These are phyloP conservation scores for Crithidia fasciculata DNA, from an alignment of 208 protist species.

Conservation along the genomic window DNA sequence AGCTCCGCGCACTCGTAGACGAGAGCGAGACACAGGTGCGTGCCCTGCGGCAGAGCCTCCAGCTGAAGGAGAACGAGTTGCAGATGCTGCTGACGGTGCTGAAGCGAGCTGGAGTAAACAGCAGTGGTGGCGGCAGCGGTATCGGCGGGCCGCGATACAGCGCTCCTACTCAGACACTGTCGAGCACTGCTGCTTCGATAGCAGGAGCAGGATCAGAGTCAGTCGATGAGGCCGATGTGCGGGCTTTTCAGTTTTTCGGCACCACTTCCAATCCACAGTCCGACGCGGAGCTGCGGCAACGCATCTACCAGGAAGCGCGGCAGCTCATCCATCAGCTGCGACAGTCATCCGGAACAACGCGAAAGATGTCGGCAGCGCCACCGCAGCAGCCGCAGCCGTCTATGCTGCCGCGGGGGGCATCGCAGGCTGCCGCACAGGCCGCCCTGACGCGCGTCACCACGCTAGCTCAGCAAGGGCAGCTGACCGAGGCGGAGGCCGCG, in stretches of 20 bases:
- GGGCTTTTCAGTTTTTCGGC: constrained; percentile 2
- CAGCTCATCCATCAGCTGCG: constrained; percentile 20
- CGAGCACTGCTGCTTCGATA: not conserved
- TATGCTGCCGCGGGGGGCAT: not conserved
- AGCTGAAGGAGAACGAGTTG: constrained; percentile 94
- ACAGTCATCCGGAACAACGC: not conserved
- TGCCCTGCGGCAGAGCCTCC: constrained; percentile 72
- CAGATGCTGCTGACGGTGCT: constrained; percentile 88
- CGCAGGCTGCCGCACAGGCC: constrained; percentile 11
- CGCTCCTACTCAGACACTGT: constrained; percentile 23
- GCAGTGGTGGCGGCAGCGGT: constrained; percentile 69
- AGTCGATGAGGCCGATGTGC: not conserved
- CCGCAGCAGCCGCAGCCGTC: not conserved
- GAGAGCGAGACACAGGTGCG: constrained; percentile 56
- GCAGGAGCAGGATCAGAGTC: not conserved
- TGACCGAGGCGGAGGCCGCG: constrained; percentile 45
- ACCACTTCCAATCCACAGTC: too few relatives aligned
- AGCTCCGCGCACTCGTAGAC: constrained; percentile 19
- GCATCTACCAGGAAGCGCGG: constrained; percentile 20
- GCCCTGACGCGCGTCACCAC: constrained; percentile 31
- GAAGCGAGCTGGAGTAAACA: constrained; percentile 25
- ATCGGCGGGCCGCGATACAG: constrained; percentile 19
- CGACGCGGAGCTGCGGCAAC: constrained; percentile 14
- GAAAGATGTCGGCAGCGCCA: not conserved
- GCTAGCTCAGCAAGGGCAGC: constrained; percentile 37